phyloP scores from a whole-genome alignment of 2,329 filamentous ascomycete genomes.

The Arthroderma uncinatum region DNA sequence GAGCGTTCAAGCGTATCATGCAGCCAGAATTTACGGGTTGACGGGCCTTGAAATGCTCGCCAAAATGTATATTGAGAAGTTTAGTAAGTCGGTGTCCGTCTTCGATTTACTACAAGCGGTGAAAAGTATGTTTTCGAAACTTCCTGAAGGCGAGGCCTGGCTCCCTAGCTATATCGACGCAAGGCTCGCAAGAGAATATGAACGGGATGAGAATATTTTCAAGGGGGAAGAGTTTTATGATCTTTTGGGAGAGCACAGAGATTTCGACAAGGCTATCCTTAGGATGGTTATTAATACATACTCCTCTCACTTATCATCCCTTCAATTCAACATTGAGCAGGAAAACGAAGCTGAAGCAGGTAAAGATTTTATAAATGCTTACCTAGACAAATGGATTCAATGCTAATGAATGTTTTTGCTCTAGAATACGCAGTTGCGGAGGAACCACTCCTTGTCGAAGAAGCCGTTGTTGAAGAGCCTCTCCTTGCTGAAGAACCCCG shows the following conservation, averaged over 20 bases:
- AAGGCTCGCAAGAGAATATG: constrained; percentile 1
- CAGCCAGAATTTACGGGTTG: background rate
- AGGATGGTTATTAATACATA: constrained; percentile 6
- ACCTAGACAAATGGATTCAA: background rate
- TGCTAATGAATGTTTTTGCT: background rate
- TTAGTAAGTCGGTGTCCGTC: background rate
- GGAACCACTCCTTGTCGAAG: background rate
- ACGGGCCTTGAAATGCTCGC: constrained; percentile 1
- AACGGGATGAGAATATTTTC: constrained; percentile 9
- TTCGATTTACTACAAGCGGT: background rate
- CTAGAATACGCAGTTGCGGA: background rate
- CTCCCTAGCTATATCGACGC: constrained; percentile 18
- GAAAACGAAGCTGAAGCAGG: background rate
- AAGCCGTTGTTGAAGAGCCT: too few relatives aligned
- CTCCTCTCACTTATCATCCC: background rate
- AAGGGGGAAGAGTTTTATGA: constrained; percentile 12
- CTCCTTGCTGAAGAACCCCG: too few relatives aligned
- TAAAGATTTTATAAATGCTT: background rate
- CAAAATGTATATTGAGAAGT: background rate
- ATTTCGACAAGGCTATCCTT: constrained; percentile 1
- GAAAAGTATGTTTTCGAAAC: constrained; percentile 15
- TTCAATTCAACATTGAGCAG: background rate
- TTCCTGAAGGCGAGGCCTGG: constrained; percentile 11
- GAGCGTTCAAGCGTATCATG: constrained; percentile 4
- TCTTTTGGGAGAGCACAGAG: constrained; percentile 12